Conservation (phyloP, 2,329 filamentous ascomycete genomes). For the Fusarium keratoplasticum region DNA sequence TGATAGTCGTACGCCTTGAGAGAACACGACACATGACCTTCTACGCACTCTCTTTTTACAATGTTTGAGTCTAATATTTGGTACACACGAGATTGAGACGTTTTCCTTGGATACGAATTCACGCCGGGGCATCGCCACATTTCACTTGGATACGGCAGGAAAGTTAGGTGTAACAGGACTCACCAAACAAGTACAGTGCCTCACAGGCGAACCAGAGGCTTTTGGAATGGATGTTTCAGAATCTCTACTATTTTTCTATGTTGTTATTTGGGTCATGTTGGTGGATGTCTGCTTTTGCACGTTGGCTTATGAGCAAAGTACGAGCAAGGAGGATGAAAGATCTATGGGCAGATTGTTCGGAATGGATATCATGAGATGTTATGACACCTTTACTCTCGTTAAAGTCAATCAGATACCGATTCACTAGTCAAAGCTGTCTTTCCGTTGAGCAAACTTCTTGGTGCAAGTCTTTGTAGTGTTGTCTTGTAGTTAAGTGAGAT, state of each 20-base stretch:
- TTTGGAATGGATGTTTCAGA: constrained; percentile 15
- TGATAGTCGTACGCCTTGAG: constrained; percentile 4
- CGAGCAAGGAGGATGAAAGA: neutral
- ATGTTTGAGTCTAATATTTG: constrained; percentile 9
- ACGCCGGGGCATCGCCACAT: constrained; percentile 8
- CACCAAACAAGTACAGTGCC: constrained; percentile 21
- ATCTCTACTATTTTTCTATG: neutral
- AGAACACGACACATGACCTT: constrained; percentile 11
- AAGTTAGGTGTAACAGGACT: constrained; percentile 41
- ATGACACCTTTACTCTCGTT: neutral
- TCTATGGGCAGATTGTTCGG: neutral
- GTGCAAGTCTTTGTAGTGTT: neutral
- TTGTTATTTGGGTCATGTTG: neutral
- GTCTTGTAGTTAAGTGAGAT: neutral
- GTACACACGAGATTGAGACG: neutral
- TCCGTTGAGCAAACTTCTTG: neutral
- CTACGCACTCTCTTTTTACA: neutral
- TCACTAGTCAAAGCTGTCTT: neutral
- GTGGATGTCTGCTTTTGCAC: neutral
- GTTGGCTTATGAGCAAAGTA: neutral
- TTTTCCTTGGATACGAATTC: constrained; percentile 5
- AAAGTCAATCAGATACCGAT: neutral
- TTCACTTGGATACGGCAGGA: constrained; percentile 16
- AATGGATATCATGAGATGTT: neutral
- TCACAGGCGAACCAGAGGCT: constrained; percentile 2